Evolutionary conservation across 768 basidiomycete genomes (phyloP).

Genomic region (Collybia nuda): DNA sequence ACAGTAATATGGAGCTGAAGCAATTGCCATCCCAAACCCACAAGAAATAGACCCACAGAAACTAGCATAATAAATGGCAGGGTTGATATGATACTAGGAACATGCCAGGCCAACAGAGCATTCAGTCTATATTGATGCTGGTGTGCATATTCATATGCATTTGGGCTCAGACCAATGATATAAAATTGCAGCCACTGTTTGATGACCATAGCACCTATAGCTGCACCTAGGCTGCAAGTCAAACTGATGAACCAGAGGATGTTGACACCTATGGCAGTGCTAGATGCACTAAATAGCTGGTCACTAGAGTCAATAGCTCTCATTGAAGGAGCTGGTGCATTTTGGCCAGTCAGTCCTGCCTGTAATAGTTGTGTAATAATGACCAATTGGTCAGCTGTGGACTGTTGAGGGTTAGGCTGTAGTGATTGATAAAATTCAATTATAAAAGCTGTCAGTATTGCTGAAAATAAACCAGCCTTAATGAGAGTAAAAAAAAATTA

Average conservation of each 20-base stretch:
- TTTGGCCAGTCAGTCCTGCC: not conserved
- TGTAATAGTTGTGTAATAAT: conserved; percentile 9
- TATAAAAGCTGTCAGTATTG: conserved; percentile 20
- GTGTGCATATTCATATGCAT: conserved; percentile 13
- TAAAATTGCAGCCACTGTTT: conserved; percentile 19
- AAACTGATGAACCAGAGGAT: conserved; percentile 16
- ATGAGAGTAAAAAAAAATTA: not conserved
- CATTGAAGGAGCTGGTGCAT: not conserved
- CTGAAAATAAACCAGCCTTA: conserved; percentile 21
- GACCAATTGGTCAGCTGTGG: conserved; percentile 5
- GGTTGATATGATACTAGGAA: conserved; percentile 16
- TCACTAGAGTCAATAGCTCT: not conserved
- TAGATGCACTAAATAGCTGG: not conserved
- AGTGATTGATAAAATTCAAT: conserved; percentile 16
- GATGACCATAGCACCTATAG: conserved; percentile 18
- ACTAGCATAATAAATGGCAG: conserved; percentile 20
- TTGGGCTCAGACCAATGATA: conserved; percentile 9
- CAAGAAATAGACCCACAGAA: conserved; percentile 18
- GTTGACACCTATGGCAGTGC: conserved; percentile 6
- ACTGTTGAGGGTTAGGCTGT: conserved; percentile 12
- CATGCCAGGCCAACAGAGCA: conserved; percentile 17
- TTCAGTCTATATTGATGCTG: conserved; percentile 16
- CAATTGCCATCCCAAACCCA: conserved; percentile 15
- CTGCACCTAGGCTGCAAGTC: conserved; percentile 16
- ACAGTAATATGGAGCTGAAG: conserved; percentile 9